Evolutionary conservation across 495 filamentous ascomycete genomes (phyloP).

Genomic region (Chaetomidium leptoderma): DNA sequence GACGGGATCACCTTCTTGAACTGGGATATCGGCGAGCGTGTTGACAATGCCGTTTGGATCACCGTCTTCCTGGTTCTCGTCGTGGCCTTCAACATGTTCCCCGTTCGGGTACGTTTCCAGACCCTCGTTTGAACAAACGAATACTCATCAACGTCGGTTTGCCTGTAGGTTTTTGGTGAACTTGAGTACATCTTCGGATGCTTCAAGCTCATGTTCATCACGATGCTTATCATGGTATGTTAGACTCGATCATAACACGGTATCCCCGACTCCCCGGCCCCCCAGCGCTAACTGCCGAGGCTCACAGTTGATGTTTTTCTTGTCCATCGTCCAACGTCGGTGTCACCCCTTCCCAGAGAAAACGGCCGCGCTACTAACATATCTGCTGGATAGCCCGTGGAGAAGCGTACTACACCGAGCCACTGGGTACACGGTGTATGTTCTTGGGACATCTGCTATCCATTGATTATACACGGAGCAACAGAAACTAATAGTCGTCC

Average conservation of each 20-base stretch:
- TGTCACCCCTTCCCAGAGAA: not conserved
- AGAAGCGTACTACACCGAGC: conserved; percentile 32
- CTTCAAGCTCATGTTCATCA: conserved; percentile 46
- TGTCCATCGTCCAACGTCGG: conserved; percentile 33
- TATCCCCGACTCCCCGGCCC: not conserved
- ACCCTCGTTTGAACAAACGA: not conserved
- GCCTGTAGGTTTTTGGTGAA: conserved; percentile 40
- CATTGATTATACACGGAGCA: no score
- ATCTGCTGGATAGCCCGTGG: conserved; percentile 22
- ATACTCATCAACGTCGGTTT: not conserved
- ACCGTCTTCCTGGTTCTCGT: conserved; percentile 39
- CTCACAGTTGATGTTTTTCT: conserved; percentile 32
- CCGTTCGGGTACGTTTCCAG: conserved; percentile 34
- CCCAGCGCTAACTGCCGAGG: not conserved
- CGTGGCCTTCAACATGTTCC: conserved; percentile 41
- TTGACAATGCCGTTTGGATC: conserved; percentile 45
- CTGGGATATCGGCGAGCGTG: conserved; percentile 33
- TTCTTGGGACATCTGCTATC: not conserved
- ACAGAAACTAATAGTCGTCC: conserved; percentile 1
- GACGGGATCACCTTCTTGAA: conserved; percentile 37
- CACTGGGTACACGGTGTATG: conserved; percentile 35
- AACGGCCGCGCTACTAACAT: conserved; percentile 1
- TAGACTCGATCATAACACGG: no score
- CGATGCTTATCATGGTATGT: conserved; percentile 38
- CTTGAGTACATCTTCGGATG: conserved; percentile 47